Evolutionary conservation across 1,284 basidiomycete species (phyloP), one percentile per base, ranked within the genome.

Genomic region (Apiotrichum gracile): DNA sequence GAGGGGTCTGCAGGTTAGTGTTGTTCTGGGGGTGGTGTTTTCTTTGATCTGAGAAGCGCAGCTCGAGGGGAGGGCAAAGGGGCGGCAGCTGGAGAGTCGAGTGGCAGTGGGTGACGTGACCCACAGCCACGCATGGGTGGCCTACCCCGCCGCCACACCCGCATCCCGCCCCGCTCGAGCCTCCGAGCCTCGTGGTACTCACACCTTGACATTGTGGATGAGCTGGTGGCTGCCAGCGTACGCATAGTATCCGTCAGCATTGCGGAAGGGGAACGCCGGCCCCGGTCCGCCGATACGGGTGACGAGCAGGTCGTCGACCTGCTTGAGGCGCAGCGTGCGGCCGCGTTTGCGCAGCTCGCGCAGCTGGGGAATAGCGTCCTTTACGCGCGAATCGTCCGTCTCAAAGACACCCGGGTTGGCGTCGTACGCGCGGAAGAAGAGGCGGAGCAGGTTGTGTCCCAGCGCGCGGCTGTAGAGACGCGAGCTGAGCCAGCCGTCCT

Each of bases 401-500:
- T 68, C 61, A 33, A 63, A 66, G 3, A 68, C 31, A 4, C 47
- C 49, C 5, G 65, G 67, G 47, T 72, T 62, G 7, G 56, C 42
- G 24, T 80, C 73, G 27, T 78, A 69, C 61, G 93, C 84, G n/a
- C 79, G 77, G 61, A 78, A 81, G 60, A 91, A 74, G 35, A 93
- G 74, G 26, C 79, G 80, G 44, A 82, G 75, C 10, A 96, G 79
- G 68, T 94, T 96, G 55, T 78, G 75, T 5, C 83, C 91, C 85
- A 97, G 86, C 31, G 84, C 87, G 63, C 81, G 83, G 8, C 89
- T 88, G 73, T 96, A 97, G 51, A 92, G 72, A 37, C 83, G 77
- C 35, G 81, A 82, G 38, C 85, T 82, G 42, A 88, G 74, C 69
- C 82, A 86, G 34, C 81, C 81, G 33, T 72, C 77, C 57, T 86